Conservation (phyloP, 208 protist species). For the Leishmania guyanensis region DNA sequence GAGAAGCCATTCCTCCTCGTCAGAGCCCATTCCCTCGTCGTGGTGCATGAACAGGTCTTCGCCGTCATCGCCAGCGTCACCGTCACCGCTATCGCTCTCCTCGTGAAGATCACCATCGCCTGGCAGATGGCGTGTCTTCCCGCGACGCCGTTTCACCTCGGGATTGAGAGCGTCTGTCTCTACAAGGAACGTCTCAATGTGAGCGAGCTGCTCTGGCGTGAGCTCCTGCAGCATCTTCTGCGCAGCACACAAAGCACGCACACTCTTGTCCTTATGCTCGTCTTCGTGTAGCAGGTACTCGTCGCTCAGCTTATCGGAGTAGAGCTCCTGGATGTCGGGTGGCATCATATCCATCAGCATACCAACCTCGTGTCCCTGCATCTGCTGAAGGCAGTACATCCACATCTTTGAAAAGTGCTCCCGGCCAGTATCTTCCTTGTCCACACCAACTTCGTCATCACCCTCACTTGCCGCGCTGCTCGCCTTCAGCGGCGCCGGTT, state of each 20-base stretch:
- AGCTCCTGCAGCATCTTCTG: slow-evolving; percentile 43
- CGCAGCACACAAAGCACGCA: slow-evolving; percentile 31
- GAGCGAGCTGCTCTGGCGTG: slow-evolving; percentile 38
- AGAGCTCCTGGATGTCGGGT: slow-evolving; percentile 41
- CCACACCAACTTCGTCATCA: neutral
- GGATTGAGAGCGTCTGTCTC: slow-evolving; percentile 30
- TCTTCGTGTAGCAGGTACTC: slow-evolving; percentile 28
- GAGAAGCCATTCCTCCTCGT: slow-evolving; percentile 85
- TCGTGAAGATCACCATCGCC: neutral
- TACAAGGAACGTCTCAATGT: slow-evolving; percentile 41
- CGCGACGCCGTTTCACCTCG: neutral
- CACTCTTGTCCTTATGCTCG: slow-evolving; percentile 26
- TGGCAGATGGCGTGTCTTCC: neutral
- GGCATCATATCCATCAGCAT: slow-evolving; percentile 58
- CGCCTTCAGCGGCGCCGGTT: neutral
- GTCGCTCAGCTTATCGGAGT: slow-evolving; percentile 39
- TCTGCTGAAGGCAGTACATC: slow-evolving; percentile 30
- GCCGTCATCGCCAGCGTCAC: slow-evolving; percentile 34
- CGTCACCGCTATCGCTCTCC: slow-evolving; percentile 2
- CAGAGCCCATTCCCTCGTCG: slow-evolving; percentile 60
- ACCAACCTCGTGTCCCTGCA: slow-evolving; percentile 44
- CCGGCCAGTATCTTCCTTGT: slow-evolving; percentile 4
- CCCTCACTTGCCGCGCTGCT: neutral
- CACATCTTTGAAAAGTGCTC: slow-evolving; percentile 34
- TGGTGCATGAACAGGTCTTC: slow-evolving; percentile 55